Base-by-base conservation (phyloP, 192 early-diverging fungal genomes). In the Chytriomyces sp. region DNA sequence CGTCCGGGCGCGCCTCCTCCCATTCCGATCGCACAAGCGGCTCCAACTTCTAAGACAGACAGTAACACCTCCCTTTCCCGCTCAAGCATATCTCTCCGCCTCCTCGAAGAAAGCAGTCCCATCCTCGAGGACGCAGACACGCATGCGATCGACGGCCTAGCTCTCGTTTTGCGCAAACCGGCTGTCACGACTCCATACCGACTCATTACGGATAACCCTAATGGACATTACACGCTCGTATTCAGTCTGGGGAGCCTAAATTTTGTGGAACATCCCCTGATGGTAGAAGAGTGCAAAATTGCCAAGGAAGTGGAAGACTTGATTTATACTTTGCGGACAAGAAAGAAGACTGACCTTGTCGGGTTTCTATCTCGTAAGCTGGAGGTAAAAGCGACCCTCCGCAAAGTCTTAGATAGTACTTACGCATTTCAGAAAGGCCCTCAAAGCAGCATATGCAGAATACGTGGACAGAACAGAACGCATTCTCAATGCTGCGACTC, bases 201-300 rank as follows among this genome's bases (percentile, higher is more conserved):
- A 14, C 59, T 40, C 2, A 68, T 77, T 41, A 44, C 61, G 26
- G 64, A 64, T 37, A 64, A 19, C 31, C 6, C 39, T 19, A 49
- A 57, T 26, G 78, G 71, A 17, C 55, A 52, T 40, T 80, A 80
- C 66, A 39, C 72, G 3, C 62, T 86, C 22, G 70, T 79, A 33
- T 49, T 87, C 55, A 76, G 83, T 56, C 25, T 86, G 4, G 60
- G 66, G 26, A 40, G 53, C 4, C 25, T 86, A 17, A 22, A 30
- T 7, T 76, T 87, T 30, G 22, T 22, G 3, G 76, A 83, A 17
- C 85, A 87, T 74, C 83, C 81, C 37, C 64, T 86, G 6, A 83
- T 87, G 75, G 63, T 72, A 6, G 74, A 80, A 25, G 85, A 87
- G 68, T 75, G 76, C 61, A 52, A 65, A 41, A 14, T 85, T 7